These are phyloP conservation scores for Amoebophrya sp. DNA, from an alignment of 169 alveolate genomes.

Conservation along the genomic window DNA sequence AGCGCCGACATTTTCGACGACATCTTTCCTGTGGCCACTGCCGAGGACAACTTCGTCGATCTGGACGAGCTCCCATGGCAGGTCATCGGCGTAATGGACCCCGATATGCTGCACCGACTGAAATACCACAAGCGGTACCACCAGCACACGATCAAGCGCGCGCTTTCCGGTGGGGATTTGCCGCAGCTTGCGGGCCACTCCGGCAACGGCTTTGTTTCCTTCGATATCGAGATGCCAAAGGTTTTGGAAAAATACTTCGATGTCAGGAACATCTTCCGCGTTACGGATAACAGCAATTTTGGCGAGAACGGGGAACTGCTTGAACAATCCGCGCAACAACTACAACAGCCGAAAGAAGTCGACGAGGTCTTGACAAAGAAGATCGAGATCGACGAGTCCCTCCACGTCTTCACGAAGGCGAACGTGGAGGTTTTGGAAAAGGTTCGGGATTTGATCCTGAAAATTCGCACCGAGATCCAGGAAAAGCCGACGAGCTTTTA, in stretches of 20 bases:
- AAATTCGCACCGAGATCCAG: no score
- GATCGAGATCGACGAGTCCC: neutral
- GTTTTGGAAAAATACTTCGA: no score
- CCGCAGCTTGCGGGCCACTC: neutral
- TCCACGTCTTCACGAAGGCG: neutral
- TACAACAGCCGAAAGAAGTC: no score
- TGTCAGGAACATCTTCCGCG: no score
- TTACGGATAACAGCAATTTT: no score
- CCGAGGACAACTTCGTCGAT: neutral
- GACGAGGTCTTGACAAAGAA: neutral
- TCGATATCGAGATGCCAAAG: no score
- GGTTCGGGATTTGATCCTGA: no score
- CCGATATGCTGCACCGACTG: constrained; percentile 3
- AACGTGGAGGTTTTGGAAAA: no score
- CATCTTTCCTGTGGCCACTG: neutral
- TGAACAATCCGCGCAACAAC: no score
- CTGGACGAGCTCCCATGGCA: constrained; percentile 13
- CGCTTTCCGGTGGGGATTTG: neutral
- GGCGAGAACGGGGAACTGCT: no score
- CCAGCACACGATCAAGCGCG: neutral
- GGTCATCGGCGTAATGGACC: neutral
- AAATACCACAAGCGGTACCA: constrained; percentile 18
- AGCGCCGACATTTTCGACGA: constrained; percentile 16
- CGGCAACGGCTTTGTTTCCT: no score
- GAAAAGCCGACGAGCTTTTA: no score